Evolutionary conservation across 768 basidiomycete genomes (phyloP).

Genomic region (Phlegmacium glaucopus): DNA sequence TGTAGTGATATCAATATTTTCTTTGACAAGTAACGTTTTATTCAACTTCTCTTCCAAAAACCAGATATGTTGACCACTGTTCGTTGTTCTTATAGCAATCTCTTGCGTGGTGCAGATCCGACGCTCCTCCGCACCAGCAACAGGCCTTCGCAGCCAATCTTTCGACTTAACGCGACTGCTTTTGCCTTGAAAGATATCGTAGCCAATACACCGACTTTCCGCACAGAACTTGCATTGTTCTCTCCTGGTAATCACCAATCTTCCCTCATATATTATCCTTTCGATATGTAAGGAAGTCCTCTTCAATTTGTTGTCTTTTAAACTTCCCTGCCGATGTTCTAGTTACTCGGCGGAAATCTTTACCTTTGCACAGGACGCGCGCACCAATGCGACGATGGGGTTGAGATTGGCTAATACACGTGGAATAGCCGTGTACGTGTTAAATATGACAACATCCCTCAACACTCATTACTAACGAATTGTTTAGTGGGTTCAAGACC

Average conservation of each 20-base stretch:
- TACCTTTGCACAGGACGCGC: constrained; percentile 18
- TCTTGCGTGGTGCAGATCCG: constrained; percentile 6
- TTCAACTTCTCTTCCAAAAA: background rate
- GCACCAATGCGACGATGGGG: constrained; percentile 14
- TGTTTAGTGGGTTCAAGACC: constrained; percentile 19
- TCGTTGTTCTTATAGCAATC: constrained; percentile 8
- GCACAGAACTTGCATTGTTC: too few species aligned
- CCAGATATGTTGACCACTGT: background rate
- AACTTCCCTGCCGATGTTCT: background rate
- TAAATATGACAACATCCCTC: too few species aligned
- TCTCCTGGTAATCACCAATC: too few species aligned
- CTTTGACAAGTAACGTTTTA: constrained; percentile 16
- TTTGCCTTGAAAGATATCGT: constrained; percentile 10
- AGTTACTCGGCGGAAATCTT: constrained; percentile 20
- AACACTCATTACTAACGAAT: background rate
- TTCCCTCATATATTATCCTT: too few species aligned
- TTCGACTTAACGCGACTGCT: constrained; percentile 15
- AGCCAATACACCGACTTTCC: too few species aligned
- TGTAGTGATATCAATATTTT: constrained; percentile 20
- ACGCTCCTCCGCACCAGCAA: constrained; percentile 11
- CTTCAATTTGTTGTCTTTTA: too few species aligned
- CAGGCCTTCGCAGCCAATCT: constrained; percentile 15
- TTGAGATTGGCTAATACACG: too few species aligned
- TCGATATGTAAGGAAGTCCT: too few species aligned
- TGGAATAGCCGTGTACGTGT: too few species aligned